Base-by-base conservation (phyloP, 495 filamentous ascomycete species). In the Hyphodiscus hymeniophilus region DNA sequence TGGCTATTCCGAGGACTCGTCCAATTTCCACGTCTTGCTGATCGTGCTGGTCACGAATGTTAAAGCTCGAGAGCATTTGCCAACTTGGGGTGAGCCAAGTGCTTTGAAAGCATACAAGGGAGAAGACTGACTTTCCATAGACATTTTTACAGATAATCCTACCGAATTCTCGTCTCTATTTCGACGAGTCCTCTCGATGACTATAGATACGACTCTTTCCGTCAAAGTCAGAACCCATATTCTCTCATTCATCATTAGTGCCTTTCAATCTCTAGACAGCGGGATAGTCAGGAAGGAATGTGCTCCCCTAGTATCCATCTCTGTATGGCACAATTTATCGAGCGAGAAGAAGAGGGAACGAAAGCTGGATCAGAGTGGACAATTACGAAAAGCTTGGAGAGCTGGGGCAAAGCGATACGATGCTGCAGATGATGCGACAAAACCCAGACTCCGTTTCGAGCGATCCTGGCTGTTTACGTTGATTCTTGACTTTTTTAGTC, bases 251-350 rank as follows among this genome's bases (percentile, higher is more conserved):
- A 76, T 95, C 48, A 89, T 95, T 45, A 79, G 81, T 54, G 87
- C 91, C 44, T 97, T 95, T 63, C 89, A 95, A 65, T 95, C 89
- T 18, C 76, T 97, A 15, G 92, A 99, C 57, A 94, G 83, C 65
- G 75, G 73, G 17, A 73, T 95, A 41, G 85, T 97, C 23, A 77
- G 92, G 39, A 97, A 94, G 60, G 91, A 99, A 69, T 96, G 91
- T 66, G 94, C 89, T 34, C 87, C 92, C 10, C 71, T 99, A 32
- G 91, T 99, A 34, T 89, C 87, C 0, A 94, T 99, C 55, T 85
- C 87, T 1, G 86, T 94, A 56, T 97, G 92, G 92, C 86, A 95
- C 56, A 91, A 94, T 56, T 66, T 99, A 23, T 84, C 84, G 17
- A 86, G 76, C 50, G 75, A 80, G 35, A 55, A 60, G 43, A 56